Conservation (phyloP, 1,284 basidiomycete species). For the Ganoderma resinaceum region DNA sequence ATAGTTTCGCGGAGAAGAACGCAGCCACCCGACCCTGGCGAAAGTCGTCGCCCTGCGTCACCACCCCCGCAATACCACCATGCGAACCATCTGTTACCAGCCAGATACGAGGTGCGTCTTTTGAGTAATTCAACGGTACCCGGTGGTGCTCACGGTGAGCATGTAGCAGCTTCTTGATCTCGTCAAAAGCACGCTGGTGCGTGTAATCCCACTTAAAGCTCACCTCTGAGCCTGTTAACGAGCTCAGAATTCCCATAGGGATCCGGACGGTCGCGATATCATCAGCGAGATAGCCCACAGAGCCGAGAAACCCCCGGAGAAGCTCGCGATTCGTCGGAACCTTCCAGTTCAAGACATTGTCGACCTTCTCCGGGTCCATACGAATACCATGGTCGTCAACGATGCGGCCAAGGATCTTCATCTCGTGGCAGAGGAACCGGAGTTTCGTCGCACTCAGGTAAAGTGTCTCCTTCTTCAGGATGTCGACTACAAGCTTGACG, state of each 20-base stretch:
- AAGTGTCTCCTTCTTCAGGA: slow-evolving; percentile 33
- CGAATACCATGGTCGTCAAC: slow-evolving; percentile 38
- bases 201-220: slow-evolving; percentile 32
- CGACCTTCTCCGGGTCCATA: slow-evolving; percentile 41
- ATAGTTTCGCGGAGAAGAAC: slow-evolving; percentile 41
- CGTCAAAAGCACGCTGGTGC: slow-evolving; percentile 39
- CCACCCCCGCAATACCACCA: slow-evolving; percentile 18
- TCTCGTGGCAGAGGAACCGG: slow-evolving; percentile 32
- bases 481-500: slow-evolving; percentile 32
- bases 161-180: slow-evolving; percentile 32
- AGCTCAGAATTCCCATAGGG: slow-evolving; percentile 28
- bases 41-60: slow-evolving; percentile 30
- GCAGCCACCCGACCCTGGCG: slow-evolving; percentile 25
- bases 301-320: slow-evolving; percentile 33
- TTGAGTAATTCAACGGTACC: slow-evolving; percentile 30
- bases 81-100: slow-evolving; percentile 28
- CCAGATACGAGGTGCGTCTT: slow-evolving; percentile 24
- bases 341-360: slow-evolving; percentile 43
- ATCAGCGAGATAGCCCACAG: slow-evolving; percentile 35
- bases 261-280: slow-evolving; percentile 26
- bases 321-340: slow-evolving; percentile 31
- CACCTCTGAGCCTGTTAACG: slow-evolving; percentile 15
- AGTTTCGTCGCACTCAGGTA: slow-evolving; percentile 38
- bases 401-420: slow-evolving; percentile 42
- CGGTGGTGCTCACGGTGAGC: slow-evolving; percentile 26